Evolutionary conservation across 345 rosid species (phyloP).

Genomic region (Cochlearia excelsa): DNA sequence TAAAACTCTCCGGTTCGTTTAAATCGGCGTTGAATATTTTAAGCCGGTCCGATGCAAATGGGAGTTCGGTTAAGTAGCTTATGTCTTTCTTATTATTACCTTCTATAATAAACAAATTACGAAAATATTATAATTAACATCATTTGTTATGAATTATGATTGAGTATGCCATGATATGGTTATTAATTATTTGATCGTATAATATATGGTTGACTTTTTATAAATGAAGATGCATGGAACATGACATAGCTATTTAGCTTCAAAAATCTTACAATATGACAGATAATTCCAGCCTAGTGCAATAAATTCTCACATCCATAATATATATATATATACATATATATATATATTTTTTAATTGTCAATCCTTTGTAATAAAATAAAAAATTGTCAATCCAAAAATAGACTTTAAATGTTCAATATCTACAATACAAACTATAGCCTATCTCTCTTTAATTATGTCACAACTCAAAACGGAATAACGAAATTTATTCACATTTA

Average conservation of each 20-base stretch:
- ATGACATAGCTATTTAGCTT: constrained; percentile 27
- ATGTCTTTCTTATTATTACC: constrained; percentile 40
- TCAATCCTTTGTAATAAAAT: no score
- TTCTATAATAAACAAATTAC: neutral
- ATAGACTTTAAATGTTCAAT: constrained; percentile 26
- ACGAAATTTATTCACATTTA: no score
- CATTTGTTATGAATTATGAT: neutral
- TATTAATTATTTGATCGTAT: constrained; percentile 17
- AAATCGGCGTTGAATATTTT: constrained; percentile 52
- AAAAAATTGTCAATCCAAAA: constrained; percentile 27
- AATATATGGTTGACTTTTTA: constrained; percentile 29
- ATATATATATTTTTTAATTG: neutral
- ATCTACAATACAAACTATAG: neutral
- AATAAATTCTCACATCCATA: constrained; percentile 30
- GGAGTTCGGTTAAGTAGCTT: constrained; percentile 53
- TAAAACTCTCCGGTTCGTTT: constrained; percentile 46
- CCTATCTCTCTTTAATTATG: neutral
- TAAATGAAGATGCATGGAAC: constrained; percentile 33
- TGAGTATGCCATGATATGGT: constrained; percentile 11
- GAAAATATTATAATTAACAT: neutral
- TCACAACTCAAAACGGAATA: no score
- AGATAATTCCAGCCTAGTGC: constrained; percentile 40
- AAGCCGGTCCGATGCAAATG: constrained; percentile 54
- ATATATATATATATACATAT: neutral
- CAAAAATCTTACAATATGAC: constrained; percentile 36